A percentile compares a stretch with the other conserved stretches of the same genome.
Conservation (phyloP, 2,329 filamentous ascomycete genomes). For the Colletotrichum eleusines region DNA sequence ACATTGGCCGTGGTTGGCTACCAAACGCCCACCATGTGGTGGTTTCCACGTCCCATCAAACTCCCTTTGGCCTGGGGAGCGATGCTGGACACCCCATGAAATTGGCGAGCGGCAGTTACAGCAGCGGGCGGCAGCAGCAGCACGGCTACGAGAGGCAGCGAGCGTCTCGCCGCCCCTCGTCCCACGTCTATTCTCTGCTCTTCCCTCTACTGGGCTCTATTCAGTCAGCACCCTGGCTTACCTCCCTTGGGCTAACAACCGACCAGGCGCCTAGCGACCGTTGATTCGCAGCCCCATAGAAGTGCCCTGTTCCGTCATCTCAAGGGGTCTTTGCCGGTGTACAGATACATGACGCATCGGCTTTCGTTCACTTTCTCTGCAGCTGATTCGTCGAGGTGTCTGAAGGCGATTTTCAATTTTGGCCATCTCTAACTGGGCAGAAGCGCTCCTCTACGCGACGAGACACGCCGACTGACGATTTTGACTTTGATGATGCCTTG, state of each 20-base stretch:
- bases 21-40: conserved; percentile 16
- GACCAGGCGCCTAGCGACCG: neutral
- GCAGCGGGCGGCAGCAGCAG: neutral
- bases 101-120: neutral
- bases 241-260: conserved; percentile 28
- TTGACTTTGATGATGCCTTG: conserved; percentile 37
- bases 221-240: conserved; percentile 27
- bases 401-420: conserved; percentile 7
- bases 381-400: conserved; percentile 27
- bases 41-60: conserved; percentile 17
- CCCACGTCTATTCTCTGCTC: neutral
- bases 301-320: conserved; percentile 23
- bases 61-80: conserved; percentile 5
- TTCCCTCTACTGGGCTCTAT: conserved; percentile 21
- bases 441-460: conserved; percentile 22
- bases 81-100: neutral
- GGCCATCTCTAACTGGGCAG: conserved; percentile 25
- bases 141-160: conserved; percentile 9
- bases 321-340: conserved; percentile 29
- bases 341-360: conserved; percentile 16
- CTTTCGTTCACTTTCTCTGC: conserved; percentile 13
- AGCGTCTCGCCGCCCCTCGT: conserved; percentile 35
- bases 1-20: conserved; percentile 22
- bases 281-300: conserved; percentile 30
- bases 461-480: conserved; percentile 25